These are phyloP conservation scores for Adiantum capillusveneris DNA, from an alignment of 75 land plant genomes.

Conservation along the genomic window DNA sequence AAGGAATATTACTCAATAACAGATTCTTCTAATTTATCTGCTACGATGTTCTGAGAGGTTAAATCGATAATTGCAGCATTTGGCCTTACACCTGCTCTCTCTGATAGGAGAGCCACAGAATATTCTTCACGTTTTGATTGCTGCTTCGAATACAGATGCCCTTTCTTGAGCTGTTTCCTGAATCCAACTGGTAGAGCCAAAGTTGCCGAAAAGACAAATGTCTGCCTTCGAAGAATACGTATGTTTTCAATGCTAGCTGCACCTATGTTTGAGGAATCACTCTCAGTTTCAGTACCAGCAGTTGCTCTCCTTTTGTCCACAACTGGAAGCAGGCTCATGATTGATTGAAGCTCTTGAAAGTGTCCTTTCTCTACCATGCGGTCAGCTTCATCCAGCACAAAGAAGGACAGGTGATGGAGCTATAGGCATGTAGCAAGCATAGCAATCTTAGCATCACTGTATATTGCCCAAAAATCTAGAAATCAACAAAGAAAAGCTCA, in stretches of 20 bases:
- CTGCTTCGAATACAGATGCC: conserved; percentile 23
- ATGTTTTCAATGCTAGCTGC: not conserved
- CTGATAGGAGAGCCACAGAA: conserved; percentile 71
- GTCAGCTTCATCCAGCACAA: conserved; percentile 99
- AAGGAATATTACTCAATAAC: conserved; percentile 59
- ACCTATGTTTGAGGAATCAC: not conserved
- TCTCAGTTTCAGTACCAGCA: not conserved
- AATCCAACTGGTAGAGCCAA: conserved; percentile 78
- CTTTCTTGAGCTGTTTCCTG: conserved; percentile 76
- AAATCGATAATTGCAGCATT: conserved; percentile 80
- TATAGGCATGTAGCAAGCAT: conserved; percentile 21
- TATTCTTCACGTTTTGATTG: conserved; percentile 25
- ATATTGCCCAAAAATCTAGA: no score
- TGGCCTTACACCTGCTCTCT: conserved; percentile 72
- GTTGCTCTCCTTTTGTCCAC: not conserved
- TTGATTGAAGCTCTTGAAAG: conserved; percentile 90
- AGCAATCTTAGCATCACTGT: no score
- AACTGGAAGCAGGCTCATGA: conserved; percentile 83
- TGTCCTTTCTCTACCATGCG: conserved; percentile 96
- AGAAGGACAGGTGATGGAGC: conserved; percentile 83
- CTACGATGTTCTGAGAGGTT: conserved; percentile 67
- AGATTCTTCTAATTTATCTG: conserved; percentile 80
- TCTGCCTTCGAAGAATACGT: conserved; percentile 66
- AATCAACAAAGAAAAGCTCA: not conserved
- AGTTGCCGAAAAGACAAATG: conserved; percentile 95